Conservation (phyloP, 768 basidiomycete species). For the Naganishia onofrii region DNA sequence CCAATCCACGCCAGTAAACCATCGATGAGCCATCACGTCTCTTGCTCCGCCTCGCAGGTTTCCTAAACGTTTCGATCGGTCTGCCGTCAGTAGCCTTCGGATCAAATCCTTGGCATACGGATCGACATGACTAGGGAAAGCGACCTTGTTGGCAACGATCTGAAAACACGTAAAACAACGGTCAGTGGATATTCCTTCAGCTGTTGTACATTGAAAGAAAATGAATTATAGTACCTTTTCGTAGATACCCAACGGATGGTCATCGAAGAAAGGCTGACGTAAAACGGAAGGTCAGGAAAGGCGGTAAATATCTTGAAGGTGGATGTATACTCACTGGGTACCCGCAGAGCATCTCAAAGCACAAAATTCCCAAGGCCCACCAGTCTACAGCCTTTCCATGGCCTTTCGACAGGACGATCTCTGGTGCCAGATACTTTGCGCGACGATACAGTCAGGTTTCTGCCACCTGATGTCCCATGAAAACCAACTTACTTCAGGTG, state of each 20-base stretch:
- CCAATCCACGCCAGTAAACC: slow-evolving; percentile 63
- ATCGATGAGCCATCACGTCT: slow-evolving; percentile 85
- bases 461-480: background rate
- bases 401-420: slow-evolving; percentile 95
- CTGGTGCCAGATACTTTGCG: slow-evolving; percentile 79
- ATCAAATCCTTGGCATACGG: slow-evolving; percentile 84
- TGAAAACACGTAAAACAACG: background rate
- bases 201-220: too few species aligned
- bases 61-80: slow-evolving; percentile 84
- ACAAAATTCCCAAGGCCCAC: slow-evolving; percentile 97
- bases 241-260: slow-evolving; percentile 96
- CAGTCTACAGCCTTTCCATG: slow-evolving; percentile 98
- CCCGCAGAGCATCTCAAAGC: slow-evolving; percentile 98
- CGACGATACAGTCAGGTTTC: slow-evolving; percentile 3
- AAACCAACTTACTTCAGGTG: slow-evolving; percentile 40
- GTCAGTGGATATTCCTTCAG: too few species aligned
- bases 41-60: slow-evolving; percentile 89
- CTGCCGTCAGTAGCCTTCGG: slow-evolving; percentile 81
- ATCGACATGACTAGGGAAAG: slow-evolving; percentile 90
- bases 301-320: background rate
- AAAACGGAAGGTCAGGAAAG: slow-evolving; percentile 8
- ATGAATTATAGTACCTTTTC: slow-evolving; percentile 60
- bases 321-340: slow-evolving; percentile 63
- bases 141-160: slow-evolving; percentile 79
- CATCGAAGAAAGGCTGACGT: slow-evolving; percentile 88